phyloP scores from a whole-genome alignment of 139 green algal genomes.

The Picochlorum sp. region DNA sequence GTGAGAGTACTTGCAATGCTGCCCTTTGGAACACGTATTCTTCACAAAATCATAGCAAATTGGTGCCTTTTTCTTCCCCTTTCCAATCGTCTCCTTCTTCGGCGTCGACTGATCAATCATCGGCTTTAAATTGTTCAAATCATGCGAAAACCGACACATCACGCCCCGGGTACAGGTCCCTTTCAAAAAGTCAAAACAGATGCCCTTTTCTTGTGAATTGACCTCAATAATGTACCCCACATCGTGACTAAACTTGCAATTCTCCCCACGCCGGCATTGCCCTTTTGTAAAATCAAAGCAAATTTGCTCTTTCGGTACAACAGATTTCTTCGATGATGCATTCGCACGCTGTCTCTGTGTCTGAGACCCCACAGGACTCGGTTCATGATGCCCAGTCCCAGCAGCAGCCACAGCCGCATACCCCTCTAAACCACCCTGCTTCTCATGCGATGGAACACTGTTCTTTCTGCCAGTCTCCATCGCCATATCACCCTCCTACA shows the following conservation, averaged over 20 bases:
- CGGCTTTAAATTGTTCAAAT: conserved; percentile 55
- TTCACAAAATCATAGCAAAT: conserved; percentile 90
- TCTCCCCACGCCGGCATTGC: conserved; percentile 59
- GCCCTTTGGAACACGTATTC: conserved; percentile 56
- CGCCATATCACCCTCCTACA: too few species aligned
- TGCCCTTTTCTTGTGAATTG: conserved; percentile 75
- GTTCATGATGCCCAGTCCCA: too few species aligned
- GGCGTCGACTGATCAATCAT: not conserved
- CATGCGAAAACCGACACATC: conserved; percentile 80
- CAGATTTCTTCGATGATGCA: too few species aligned
- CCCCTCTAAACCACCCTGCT: too few species aligned
- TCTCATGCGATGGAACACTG: too few species aligned
- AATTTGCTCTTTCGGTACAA: conserved; percentile 39
- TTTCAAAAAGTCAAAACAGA: conserved; percentile 84
- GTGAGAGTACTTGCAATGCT: conserved; percentile 70
- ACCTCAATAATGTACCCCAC: conserved; percentile 62
- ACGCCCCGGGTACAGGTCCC: conserved; percentile 67
- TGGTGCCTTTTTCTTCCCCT: conserved; percentile 19
- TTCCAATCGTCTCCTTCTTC: not conserved
- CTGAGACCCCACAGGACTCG: too few species aligned
- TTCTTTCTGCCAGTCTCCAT: too few species aligned
- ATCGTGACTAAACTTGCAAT: conserved; percentile 80
- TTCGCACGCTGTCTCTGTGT: too few species aligned
- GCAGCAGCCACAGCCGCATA: too few species aligned
- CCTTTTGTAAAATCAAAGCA: conserved; percentile 88